phyloP scores from a whole-genome alignment of 2,329 filamentous ascomycete species.

The Colletotrichum sojae region DNA sequence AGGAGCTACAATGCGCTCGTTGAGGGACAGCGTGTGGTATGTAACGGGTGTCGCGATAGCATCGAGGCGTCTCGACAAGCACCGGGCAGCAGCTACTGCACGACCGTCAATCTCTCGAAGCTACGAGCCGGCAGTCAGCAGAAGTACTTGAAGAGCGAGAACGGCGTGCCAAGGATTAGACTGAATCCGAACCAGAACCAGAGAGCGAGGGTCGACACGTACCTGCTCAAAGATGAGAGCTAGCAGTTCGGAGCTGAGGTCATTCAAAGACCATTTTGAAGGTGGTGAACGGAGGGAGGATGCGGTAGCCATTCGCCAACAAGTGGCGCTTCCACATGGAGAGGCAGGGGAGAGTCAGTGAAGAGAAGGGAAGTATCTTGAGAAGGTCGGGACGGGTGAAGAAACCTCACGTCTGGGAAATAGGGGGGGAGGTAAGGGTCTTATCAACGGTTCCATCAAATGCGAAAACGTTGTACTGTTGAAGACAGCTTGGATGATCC shows the following conservation, averaged over 20 bases:
- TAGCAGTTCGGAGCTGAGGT: constrained; percentile 61
- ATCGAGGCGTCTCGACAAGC: constrained; percentile 56
- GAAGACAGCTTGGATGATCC: constrained; percentile 37
- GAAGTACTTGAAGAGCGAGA: neutral
- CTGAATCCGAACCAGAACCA: neutral
- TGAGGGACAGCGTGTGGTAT: constrained; percentile 57
- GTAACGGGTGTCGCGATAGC: constrained; percentile 58
- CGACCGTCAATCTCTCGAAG: constrained; percentile 54
- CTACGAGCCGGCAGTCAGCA: constrained; percentile 47
- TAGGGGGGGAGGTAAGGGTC: constrained; percentile 30
- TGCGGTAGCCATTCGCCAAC: constrained; percentile 44
- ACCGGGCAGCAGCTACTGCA: constrained; percentile 53
- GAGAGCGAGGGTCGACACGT: constrained; percentile 18
- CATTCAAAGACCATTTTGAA: constrained; percentile 48
- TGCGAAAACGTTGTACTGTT: constrained; percentile 29
- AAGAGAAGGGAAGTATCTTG: constrained; percentile 12
- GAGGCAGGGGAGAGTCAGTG: constrained; percentile 35
- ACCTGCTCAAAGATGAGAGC: constrained; percentile 59
- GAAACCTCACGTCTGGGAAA: constrained; percentile 1
- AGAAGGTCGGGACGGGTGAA: constrained; percentile 17
- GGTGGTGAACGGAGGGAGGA: constrained; percentile 38
- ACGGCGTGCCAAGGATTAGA: neutral
- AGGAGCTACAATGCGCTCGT: constrained; percentile 52
- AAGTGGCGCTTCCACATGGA: constrained; percentile 39
- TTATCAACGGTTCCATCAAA: constrained; percentile 41